phyloP scores from a whole-genome alignment of 2,329 filamentous ascomycete species.

The Pseudogymnoascus sp. region DNA sequence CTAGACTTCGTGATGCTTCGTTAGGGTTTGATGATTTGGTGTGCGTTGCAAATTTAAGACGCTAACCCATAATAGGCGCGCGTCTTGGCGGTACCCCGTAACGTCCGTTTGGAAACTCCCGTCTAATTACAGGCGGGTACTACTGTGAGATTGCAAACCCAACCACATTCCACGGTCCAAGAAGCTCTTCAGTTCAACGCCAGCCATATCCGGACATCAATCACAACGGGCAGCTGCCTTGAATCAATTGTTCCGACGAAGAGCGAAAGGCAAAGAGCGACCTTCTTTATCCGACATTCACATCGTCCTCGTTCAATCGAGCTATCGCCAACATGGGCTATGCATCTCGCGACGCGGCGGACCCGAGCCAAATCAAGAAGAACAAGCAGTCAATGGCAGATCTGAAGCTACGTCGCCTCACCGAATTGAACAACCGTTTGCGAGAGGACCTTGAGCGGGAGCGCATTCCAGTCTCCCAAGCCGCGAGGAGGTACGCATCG shows the following conservation, averaged over 20 bases:
- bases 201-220: not conserved
- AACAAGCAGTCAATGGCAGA: constrained; percentile 99
- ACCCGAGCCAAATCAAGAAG: constrained; percentile 67
- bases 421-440: constrained; percentile 91
- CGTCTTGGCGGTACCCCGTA: no score
- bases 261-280: not conserved
- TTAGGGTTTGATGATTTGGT: no score
- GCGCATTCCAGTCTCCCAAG: constrained; percentile 91
- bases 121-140: no score
- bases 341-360: constrained; percentile 59
- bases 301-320: not conserved
- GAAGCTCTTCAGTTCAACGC: not conserved
- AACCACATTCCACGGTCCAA: no score
- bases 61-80: no score
- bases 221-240: not conserved
- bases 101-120: no score
- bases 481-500: constrained; percentile 67
- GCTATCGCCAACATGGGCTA: constrained; percentile 34
- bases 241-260: not conserved
- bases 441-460: constrained; percentile 94
- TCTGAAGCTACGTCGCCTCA: constrained; percentile 90
- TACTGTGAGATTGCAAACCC: not conserved
- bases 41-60: no score
- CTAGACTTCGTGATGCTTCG: no score
- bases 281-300: not conserved